A percentile compares a stretch with the other conserved stretches of the same genome.
Conservation (phyloP, 257 asterid genomes). For the Apocynum venetum region DNA sequence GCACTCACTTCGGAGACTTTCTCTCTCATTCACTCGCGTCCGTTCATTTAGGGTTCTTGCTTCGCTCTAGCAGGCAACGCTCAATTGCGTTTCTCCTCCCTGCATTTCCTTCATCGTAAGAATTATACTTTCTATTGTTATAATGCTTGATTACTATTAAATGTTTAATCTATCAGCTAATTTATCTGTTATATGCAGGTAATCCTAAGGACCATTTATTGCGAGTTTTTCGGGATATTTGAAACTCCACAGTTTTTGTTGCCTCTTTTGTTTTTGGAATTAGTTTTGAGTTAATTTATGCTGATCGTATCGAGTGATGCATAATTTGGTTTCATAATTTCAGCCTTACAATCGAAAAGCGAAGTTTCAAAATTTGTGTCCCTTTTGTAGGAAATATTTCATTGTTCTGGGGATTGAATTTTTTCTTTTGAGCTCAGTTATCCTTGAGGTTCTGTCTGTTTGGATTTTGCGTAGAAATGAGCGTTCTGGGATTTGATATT, state of each 20-base stretch:
- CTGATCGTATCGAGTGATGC: not conserved
- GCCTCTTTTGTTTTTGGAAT: not conserved
- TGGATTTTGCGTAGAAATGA: conserved; percentile 48
- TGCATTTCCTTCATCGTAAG: conserved; percentile 21
- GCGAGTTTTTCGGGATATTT: not conserved
- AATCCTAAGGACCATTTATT: not conserved
- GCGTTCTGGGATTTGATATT: conserved; percentile 83
- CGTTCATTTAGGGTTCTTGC: conserved; percentile 47
- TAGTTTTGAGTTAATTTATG: not conserved
- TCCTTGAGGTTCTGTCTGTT: conserved; percentile 17
- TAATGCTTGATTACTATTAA: not conserved
- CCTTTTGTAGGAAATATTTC: conserved; percentile 7
- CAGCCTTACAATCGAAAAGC: no score
- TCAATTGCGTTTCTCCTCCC: conserved; percentile 10
- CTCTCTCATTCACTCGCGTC: conserved; percentile 24
- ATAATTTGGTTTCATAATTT: not conserved
- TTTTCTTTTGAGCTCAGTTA: conserved; percentile 6
- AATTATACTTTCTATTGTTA: not conserved
- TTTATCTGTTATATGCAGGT: not conserved
- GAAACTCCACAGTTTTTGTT: not conserved
- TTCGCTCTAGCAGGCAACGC: conserved; percentile 20
- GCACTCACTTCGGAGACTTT: conserved; percentile 30
- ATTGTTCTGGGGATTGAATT: conserved; percentile 16
- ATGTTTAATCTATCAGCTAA: not conserved
- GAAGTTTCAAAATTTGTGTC: not conserved